These are phyloP conservation scores for Pecoramyces ruminantium DNA, from an alignment of 192 early-diverging fungal genomes.

Conservation along the genomic window DNA sequence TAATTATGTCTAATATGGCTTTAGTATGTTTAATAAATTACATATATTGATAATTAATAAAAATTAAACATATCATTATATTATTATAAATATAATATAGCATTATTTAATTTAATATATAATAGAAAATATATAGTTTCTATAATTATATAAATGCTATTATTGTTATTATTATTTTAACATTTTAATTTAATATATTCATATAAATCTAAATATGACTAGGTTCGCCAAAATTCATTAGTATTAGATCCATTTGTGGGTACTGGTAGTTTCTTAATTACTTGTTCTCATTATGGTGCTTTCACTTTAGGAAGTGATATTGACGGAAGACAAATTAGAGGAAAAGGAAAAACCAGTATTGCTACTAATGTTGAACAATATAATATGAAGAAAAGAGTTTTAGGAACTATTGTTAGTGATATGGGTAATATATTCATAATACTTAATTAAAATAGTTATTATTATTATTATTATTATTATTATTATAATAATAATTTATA, in stretches of 20 bases:
- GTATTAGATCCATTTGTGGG: constrained; percentile 96
- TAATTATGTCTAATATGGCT: constrained; percentile 93
- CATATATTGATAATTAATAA: too few species aligned
- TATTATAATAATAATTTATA: too few species aligned
- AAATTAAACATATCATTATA: too few species aligned
- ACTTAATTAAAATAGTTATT: too few species aligned
- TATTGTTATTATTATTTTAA: too few species aligned
- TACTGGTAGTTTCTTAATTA: constrained; percentile 83
- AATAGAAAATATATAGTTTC: too few species aligned
- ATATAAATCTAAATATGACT: not conserved
- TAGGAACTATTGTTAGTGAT: constrained; percentile 75
- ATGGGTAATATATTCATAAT: too few species aligned
- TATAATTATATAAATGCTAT: too few species aligned
- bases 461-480: too few species aligned
- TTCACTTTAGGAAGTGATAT: constrained; percentile 89
- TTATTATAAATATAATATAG: too few species aligned
- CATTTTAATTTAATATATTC: not conserved
- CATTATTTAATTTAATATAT: too few species aligned
- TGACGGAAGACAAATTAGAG: constrained; percentile 92
- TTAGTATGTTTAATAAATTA: too few species aligned
- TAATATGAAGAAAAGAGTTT: constrained; percentile 40
- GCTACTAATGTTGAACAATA: constrained; percentile 78
- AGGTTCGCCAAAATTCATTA: constrained; percentile 48
- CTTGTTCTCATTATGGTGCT: constrained; percentile 85
- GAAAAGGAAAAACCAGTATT: constrained; percentile 39